Conservation (phyloP, 2,329 filamentous ascomycete genomes). For the Pezicula neosporulosa region DNA sequence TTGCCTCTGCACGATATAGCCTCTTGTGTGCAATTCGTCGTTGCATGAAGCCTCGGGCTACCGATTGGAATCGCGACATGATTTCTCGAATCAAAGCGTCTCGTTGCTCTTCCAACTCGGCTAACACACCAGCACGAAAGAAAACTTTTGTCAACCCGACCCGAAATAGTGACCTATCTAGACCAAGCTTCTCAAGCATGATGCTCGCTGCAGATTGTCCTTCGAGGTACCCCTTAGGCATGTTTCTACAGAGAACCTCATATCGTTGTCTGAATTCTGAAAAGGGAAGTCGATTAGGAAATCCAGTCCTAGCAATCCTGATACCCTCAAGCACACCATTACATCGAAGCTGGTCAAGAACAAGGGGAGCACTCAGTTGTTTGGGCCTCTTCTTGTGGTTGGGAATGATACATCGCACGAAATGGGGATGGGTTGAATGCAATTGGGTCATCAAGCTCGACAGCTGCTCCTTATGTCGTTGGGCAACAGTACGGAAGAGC, state of each 20-base stretch:
- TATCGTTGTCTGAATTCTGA: constrained; percentile 94
- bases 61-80: constrained; percentile 87
- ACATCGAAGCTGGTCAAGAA: constrained; percentile 94
- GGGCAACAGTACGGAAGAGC: constrained; percentile 92
- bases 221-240: constrained; percentile 88
- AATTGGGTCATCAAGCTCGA: constrained; percentile 93
- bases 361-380: constrained; percentile 85
- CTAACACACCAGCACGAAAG: constrained; percentile 92
- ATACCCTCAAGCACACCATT: constrained; percentile 99
- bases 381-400: constrained; percentile 98
- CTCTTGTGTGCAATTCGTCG: constrained; percentile 87
- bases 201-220: constrained; percentile 80
- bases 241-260: constrained; percentile 83
- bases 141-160: constrained; percentile 97
- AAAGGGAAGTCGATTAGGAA: constrained; percentile 90
- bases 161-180: constrained; percentile 84
- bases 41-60: constrained; percentile 86
- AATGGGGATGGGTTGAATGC: constrained; percentile 95
- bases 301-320: constrained; percentile 92
- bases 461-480: constrained; percentile 97
- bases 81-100: constrained; percentile 92
- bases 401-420: constrained; percentile 94
- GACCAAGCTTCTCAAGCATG: constrained; percentile 83
- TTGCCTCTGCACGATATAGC: constrained; percentile 90
- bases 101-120: constrained; percentile 93